Conservation (phyloP, 306 rosid genomes). For the Gynostemma pentaphyllum region DNA sequence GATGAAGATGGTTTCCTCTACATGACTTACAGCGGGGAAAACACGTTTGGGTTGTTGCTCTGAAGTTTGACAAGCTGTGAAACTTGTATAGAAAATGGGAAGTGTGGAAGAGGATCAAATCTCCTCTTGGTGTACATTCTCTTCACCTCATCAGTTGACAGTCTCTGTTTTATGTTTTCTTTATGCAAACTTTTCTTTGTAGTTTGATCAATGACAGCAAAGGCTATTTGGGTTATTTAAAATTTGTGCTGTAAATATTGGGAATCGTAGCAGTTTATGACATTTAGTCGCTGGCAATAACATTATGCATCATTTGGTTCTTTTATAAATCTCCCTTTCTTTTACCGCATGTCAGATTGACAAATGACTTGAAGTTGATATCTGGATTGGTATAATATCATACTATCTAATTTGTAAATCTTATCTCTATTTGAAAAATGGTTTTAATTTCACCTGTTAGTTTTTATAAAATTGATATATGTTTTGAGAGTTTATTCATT, state of each 20-base stretch:
- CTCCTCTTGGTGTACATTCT: background rate
- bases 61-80: conserved; percentile 9
- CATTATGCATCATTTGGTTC: background rate
- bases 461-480: too few species aligned
- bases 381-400: too few species aligned
- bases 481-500: too few species aligned
- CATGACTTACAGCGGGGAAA: conserved; percentile 51
- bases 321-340: background rate
- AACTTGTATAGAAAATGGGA: conserved; percentile 3
- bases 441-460: too few species aligned
- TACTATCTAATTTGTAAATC: too few species aligned
- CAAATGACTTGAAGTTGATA: too few species aligned
- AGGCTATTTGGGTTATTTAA: background rate
- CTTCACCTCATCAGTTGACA: background rate
- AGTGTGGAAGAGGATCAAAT: background rate
- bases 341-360: background rate
- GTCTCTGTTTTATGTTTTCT: background rate
- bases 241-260: background rate
- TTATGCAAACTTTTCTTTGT: background rate
- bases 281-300: background rate
- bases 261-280: background rate
- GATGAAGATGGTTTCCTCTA: conserved; percentile 60
- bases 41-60: conserved; percentile 33
- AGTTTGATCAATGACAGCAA: background rate
- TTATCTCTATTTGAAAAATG: too few species aligned